A percentile compares a stretch with the other conserved stretches of the same genome.
phyloP scores from a whole-genome alignment of 345 rosid genomes.

The Kandelia obovata region DNA sequence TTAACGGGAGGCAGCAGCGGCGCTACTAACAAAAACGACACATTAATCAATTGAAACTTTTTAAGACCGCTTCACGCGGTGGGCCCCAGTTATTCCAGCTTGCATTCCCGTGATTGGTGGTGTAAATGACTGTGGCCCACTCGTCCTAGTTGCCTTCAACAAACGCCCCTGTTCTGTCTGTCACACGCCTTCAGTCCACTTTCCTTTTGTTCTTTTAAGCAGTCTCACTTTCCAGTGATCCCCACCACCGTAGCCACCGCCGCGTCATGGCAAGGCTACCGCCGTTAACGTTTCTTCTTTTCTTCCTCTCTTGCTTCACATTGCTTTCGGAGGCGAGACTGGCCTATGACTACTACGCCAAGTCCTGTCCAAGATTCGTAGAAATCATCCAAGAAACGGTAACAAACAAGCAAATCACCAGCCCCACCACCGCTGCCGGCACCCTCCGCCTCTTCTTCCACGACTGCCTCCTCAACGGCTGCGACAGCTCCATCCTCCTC shows the following conservation, averaged over 20 bases:
- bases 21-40: no score
- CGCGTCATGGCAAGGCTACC: constrained; percentile 8
- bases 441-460: constrained; percentile 36
- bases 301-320: neutral
- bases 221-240: no score
- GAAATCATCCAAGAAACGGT: constrained; percentile 29
- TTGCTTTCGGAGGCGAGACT: constrained; percentile 17
- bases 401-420: constrained; percentile 30
- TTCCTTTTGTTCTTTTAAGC: no score
- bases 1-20: no score
- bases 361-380: constrained; percentile 26
- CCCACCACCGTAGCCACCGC: neutral
- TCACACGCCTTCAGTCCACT: neutral
- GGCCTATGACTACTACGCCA: constrained; percentile 27
- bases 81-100: neutral
- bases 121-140: neutral
- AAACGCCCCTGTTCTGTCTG: neutral
- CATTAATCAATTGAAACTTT: neutral
- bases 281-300: constrained; percentile 1
- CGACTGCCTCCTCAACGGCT: constrained; percentile 29
- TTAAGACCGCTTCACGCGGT: neutral
- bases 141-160: neutral
- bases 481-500: constrained; percentile 32
- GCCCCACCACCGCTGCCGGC: constrained; percentile 35
- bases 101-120: constrained; percentile 41